Conservation (phyloP, 2,329 filamentous ascomycete species). For the Didymosphaeria variabile region DNA sequence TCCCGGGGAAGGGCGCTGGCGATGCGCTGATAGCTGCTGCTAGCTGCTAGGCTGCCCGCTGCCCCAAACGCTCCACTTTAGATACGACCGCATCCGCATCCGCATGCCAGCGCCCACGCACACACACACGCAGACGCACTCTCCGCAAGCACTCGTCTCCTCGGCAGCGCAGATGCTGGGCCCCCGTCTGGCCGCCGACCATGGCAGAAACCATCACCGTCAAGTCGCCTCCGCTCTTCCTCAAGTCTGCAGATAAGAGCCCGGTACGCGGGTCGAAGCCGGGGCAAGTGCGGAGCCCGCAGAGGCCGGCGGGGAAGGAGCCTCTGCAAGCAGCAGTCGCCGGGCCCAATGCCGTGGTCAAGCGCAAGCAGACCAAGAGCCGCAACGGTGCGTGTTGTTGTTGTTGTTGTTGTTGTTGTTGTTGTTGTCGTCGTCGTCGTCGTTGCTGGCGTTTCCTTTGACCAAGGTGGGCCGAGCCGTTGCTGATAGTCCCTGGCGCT, state of each 20-base stretch:
- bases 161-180: constrained; percentile 26
- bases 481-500: constrained; percentile 18
- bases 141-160: constrained; percentile 7
- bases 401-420: constrained; percentile 18
- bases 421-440: not conserved
- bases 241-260: constrained; percentile 21
- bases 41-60: not conserved
- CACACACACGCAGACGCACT: constrained; percentile 6
- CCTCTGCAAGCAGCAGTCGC: constrained; percentile 38
- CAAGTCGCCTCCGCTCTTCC: constrained; percentile 64
- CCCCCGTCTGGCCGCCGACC: constrained; percentile 23
- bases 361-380: constrained; percentile 78
- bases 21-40: not conserved
- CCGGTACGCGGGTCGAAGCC: constrained; percentile 22
- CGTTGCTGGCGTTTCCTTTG: too few relatives aligned
- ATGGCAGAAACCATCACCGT: constrained; percentile 68
- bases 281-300: constrained; percentile 37
- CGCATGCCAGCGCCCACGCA: constrained; percentile 8
- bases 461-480: not conserved
- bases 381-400: constrained; percentile 69
- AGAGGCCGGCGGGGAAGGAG: constrained; percentile 30
- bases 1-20: constrained; percentile 20
- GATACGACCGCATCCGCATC: not conserved
- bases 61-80: not conserved
- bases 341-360: constrained; percentile 55